phyloP scores from a whole-genome alignment of 805 yeast genomes.

The Wickerhamiella spandovensis region DNA sequence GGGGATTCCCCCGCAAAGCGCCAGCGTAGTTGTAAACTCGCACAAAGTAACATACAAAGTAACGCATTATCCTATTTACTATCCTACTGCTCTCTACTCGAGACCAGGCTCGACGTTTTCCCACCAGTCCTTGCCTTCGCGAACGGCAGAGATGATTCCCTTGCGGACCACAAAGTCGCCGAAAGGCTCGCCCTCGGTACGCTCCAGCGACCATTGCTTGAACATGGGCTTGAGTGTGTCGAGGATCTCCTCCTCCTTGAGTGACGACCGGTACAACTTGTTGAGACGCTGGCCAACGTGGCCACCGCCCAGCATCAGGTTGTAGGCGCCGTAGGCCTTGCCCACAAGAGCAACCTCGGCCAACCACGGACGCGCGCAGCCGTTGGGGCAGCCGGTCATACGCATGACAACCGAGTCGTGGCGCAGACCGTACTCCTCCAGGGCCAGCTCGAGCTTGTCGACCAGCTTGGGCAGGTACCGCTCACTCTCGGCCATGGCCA shows the following conservation, averaged over 20 bases:
- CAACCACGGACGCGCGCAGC: slow-evolving; percentile 97
- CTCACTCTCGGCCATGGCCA: slow-evolving; percentile 98
- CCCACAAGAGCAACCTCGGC: slow-evolving; percentile 95
- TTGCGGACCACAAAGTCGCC: slow-evolving; percentile 85
- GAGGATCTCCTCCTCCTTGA: slow-evolving; percentile 81
- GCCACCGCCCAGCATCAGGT: slow-evolving; percentile 91
- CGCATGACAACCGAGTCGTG: slow-evolving; percentile 93
- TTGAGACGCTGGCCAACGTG: slow-evolving; percentile 86
- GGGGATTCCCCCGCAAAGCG: too few relatives aligned
- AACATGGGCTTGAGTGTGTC: slow-evolving; percentile 69
- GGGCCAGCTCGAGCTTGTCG: slow-evolving; percentile 65
- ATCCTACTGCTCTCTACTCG: slow-evolving; percentile 6
- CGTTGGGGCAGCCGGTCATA: slow-evolving; percentile 98
- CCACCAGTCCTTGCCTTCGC: slow-evolving; percentile 88
- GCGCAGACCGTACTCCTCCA: slow-evolving; percentile 85
- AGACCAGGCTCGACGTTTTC: slow-evolving; percentile 48
- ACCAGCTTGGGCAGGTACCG: slow-evolving; percentile 77
- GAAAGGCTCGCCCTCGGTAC: slow-evolving; percentile 83
- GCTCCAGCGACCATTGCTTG: slow-evolving; percentile 87
- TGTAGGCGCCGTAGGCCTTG: slow-evolving; percentile 86
- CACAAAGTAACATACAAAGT: not conserved
- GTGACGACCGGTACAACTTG: slow-evolving; percentile 75
- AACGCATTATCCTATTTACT: not conserved
- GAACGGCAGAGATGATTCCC: slow-evolving; percentile 79
- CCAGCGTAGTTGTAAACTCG: not conserved